Evolutionary conservation across 2,329 filamentous ascomycete genomes (phyloP), one percentile per base, ranked within the genome.

Genomic region (Cladophialophora immunda): DNA sequence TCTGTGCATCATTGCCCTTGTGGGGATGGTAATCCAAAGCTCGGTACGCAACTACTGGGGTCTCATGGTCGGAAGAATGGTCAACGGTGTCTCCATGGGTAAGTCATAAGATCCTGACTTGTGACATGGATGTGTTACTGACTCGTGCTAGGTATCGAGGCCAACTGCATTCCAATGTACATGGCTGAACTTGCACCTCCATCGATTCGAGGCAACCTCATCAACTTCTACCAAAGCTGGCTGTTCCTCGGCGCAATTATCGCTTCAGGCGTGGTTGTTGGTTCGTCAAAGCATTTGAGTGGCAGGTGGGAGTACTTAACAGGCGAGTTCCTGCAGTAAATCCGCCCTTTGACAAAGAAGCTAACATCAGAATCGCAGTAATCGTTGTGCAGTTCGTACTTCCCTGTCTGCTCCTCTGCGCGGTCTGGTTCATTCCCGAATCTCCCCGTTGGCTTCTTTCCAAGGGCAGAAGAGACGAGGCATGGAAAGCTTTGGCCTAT

Each of bases 151-250:
- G 53, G 53, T 34, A 70, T 74, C 32, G 58, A 65, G 5, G 58
- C 65, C 22, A 71, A 64, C 36, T 47, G 62, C 4, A 85, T 90
- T 2, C 88, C 87, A 2, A 83, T 87, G 36, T 90, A 90, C 74
- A 87, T 89, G 65, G 85, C 87, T 9, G 88, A 90, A 74, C 84
- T 86, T 62, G 86, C 87, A 0, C 82, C 86, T 70, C 82, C 87
- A 0, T 84, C 83, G 1, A 87, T 84, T 61, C 83, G 88, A 71
- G 87, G 87, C 30, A 62, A 29, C 29, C 41, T 62, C 5, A 41
- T 62, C 53, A 64, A 41, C 34, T 59, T 32, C 7, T 50, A 50
- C 45, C 45, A 50, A 25, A 50, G 45, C 45, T 50, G 45, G 45
- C 22, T 50, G 22, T 50, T 50, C 15, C 45, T 50, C 15, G 45